phyloP scores from a whole-genome alignment of 2,329 filamentous ascomycete genomes.

The Nothophaeocryptopus gaeumannii region DNA sequence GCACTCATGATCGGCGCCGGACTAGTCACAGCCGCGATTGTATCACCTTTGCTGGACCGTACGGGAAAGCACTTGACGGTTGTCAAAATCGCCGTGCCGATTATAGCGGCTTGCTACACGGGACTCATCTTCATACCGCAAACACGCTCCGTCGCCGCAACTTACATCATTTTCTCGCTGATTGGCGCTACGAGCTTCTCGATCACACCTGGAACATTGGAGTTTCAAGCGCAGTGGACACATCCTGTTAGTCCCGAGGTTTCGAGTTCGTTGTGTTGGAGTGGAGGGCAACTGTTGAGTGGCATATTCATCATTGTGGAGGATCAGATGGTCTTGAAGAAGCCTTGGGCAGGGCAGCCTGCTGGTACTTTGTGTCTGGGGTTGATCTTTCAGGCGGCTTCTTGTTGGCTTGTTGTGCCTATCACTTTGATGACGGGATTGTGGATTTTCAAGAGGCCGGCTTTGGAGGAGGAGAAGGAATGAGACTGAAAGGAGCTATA shows the following conservation, averaged over 20 bases:
- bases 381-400: conserved; percentile 6
- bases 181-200: conserved; percentile 75
- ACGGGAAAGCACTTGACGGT: conserved; percentile 2
- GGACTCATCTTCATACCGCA: neutral
- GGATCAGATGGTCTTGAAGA: conserved; percentile 42
- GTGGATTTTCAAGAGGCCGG: conserved; percentile 1
- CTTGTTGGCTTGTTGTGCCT: conserved; percentile 2
- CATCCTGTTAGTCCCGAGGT: conserved; percentile 82
- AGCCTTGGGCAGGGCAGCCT: neutral
- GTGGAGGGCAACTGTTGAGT: conserved; percentile 76
- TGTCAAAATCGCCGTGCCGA: neutral
- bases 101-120: neutral
- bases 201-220: conserved; percentile 75
- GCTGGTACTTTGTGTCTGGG: neutral
- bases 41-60: conserved; percentile 48
- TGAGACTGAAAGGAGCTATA: too few species aligned
- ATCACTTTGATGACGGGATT: neutral
- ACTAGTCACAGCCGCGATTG: conserved; percentile 68
- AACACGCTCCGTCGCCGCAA: conserved; percentile 34
- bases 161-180: conserved; percentile 69
- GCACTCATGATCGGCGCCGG: conserved; percentile 84
- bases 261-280: conserved; percentile 77
- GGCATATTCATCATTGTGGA: conserved; percentile 77
- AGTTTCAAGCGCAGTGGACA: conserved; percentile 79
- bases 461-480: too few species aligned